These are phyloP conservation scores for Trifolium subterraneum DNA, from an alignment of 306 rosid species.

Conservation along the genomic window DNA sequence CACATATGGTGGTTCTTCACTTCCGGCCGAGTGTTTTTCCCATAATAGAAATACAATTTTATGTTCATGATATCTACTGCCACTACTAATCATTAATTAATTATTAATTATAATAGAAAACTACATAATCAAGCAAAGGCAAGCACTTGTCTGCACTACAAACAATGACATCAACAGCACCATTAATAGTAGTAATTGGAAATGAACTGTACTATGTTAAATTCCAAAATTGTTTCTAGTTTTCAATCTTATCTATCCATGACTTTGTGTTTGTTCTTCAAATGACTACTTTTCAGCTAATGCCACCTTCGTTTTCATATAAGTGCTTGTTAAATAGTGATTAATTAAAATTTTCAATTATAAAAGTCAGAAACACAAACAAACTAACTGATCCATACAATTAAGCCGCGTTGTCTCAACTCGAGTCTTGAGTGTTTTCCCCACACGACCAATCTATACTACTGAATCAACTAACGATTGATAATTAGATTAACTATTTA, in stretches of 20 bases:
- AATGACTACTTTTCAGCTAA: conserved; percentile 36
- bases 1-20: too few species aligned
- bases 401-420: conserved; percentile 31
- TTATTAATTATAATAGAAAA: conserved; percentile 35
- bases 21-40: too few species aligned
- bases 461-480: conserved; percentile 20
- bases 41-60: not conserved
- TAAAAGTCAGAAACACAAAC: conserved; percentile 10
- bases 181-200: too few species aligned
- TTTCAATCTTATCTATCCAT: not conserved
- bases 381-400: not conserved
- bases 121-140: not conserved
- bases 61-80: conserved; percentile 26
- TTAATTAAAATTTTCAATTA: conserved; percentile 3
- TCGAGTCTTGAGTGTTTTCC: not conserved
- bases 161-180: too few species aligned
- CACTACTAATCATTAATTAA: conserved; percentile 8
- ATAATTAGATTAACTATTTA: too few species aligned
- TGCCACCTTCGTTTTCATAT: conserved; percentile 17
- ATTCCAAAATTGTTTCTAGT: too few species aligned
- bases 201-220: too few species aligned
- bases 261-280: too few species aligned
- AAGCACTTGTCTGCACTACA: conserved; percentile 42
- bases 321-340: conserved; percentile 20
- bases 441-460: conserved; percentile 24